Evolutionary conservation across 441 rosid genomes (phyloP).

Genomic region (Adansonia madagascariensis): DNA sequence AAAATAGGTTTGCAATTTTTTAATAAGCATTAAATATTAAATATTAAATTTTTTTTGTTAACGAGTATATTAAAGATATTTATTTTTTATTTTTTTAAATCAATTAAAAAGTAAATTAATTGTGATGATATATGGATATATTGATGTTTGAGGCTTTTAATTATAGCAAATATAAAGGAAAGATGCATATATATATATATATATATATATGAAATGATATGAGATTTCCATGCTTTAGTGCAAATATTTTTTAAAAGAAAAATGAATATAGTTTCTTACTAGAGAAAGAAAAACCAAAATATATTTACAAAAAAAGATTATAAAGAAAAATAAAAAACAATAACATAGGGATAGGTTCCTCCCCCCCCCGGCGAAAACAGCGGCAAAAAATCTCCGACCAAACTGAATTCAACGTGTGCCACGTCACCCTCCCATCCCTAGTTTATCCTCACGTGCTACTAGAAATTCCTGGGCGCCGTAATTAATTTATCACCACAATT

Average conservation of each 20-base stretch:
- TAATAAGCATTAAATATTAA: background rate
- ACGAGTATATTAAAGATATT: background rate
- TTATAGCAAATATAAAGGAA: background rate
- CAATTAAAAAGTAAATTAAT: too few relatives aligned
- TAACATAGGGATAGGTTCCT: constrained; percentile 18
- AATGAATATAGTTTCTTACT: too few relatives aligned
- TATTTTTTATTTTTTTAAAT: background rate
- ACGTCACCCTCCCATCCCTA: background rate
- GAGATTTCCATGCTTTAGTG: background rate
- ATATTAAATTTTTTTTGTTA: background rate
- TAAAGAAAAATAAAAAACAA: background rate
- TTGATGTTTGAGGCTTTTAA: background rate
- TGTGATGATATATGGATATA: background rate
- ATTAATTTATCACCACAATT: background rate
- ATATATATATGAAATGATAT: too few relatives aligned
- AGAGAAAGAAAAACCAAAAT: too few relatives aligned
- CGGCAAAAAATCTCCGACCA: constrained; percentile 28
- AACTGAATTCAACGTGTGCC: constrained; percentile 26
- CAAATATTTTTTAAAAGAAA: too few relatives aligned
- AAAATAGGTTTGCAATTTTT: background rate
- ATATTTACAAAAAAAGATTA: too few relatives aligned
- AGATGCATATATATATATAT: too few relatives aligned
- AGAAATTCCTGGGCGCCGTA: constrained; percentile 10
- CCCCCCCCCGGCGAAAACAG: constrained; percentile 28
- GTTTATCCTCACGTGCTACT: background rate